phyloP scores from a whole-genome alignment of 371 early-diverging fungal genomes.

The Dinochytrium kinnereticum region DNA sequence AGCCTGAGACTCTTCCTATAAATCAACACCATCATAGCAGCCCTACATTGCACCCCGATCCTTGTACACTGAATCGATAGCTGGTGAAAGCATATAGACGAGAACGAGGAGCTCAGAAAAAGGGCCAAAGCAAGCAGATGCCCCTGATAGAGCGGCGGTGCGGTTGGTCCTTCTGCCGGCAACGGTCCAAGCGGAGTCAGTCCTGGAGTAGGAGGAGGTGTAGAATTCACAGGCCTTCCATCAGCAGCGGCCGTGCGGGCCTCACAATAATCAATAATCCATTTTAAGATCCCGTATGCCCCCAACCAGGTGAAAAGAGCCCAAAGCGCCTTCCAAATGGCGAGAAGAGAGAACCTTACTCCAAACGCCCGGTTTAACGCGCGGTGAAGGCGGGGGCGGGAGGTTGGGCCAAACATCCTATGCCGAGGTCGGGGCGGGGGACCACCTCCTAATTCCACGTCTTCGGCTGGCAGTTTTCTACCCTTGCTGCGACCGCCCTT shows the following conservation, averaged over 20 bases:
- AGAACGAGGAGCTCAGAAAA: conserved; percentile 50
- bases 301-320: conserved; percentile 63
- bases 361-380: conserved; percentile 60
- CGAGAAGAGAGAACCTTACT: conserved; percentile 55
- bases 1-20: conserved; percentile 70
- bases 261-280: conserved; percentile 50
- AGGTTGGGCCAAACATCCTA: neutral
- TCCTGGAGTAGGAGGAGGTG: too few relatives aligned
- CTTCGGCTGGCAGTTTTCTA: neutral
- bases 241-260: conserved; percentile 4
- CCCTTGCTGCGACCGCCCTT: conserved; percentile 19
- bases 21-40: conserved; percentile 70
- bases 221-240: conserved; percentile 21
- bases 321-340: conserved; percentile 67
- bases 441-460: neutral
- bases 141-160: conserved; percentile 35
- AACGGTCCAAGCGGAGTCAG: too few relatives aligned
- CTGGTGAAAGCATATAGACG: conserved; percentile 64
- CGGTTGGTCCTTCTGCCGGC: too few relatives aligned
- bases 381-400: conserved; percentile 29
- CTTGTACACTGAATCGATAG: conserved; percentile 59
- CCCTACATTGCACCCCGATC: conserved; percentile 65
- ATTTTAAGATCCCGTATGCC: conserved; percentile 58
- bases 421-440: too few relatives aligned
- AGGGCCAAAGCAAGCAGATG: conserved; percentile 57